phyloP scores from a whole-genome alignment of 805 yeast genomes.

The Wickerhamiella australiensis region DNA sequence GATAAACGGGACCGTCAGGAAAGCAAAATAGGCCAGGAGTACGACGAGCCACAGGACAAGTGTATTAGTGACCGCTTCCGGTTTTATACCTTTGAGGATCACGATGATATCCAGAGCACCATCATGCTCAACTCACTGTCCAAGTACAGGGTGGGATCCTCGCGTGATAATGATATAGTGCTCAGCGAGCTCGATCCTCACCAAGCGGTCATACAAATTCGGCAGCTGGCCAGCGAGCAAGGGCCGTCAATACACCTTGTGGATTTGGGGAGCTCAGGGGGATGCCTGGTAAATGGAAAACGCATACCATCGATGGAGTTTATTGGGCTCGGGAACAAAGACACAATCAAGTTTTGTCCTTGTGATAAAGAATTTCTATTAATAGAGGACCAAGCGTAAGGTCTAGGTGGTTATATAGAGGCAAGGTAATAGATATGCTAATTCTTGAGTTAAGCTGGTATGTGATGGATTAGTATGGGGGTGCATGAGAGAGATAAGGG shows the following conservation, averaged over 20 bases:
- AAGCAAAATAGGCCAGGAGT: background rate
- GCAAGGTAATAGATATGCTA: too few relatives aligned
- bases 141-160: slow-evolving; percentile 10
- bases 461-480: too few relatives aligned
- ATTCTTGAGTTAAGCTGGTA: too few relatives aligned
- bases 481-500: too few relatives aligned
- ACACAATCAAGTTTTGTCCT: slow-evolving; percentile 30
- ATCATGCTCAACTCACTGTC: slow-evolving; percentile 7
- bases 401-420: too few relatives aligned
- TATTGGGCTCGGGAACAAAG: slow-evolving; percentile 33
- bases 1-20: background rate
- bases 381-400: slow-evolving; percentile 7
- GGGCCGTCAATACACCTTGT: slow-evolving; percentile 30
- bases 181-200: slow-evolving; percentile 20
- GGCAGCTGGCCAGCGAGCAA: slow-evolving; percentile 16
- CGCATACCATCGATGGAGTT: slow-evolving; percentile 31
- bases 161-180: slow-evolving; percentile 1
- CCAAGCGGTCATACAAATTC: slow-evolving; percentile 37
- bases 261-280: slow-evolving; percentile 36
- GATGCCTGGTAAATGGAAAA: slow-evolving; percentile 33
- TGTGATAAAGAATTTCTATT: slow-evolving; percentile 10
- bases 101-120: slow-evolving; percentile 13
- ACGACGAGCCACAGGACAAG: background rate
- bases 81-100: slow-evolving; percentile 14
- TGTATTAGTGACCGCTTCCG: slow-evolving; percentile 4